Evolutionary conservation across 164 flowering plant species (phyloP).

Genomic region (Houttuynia cordata): DNA sequence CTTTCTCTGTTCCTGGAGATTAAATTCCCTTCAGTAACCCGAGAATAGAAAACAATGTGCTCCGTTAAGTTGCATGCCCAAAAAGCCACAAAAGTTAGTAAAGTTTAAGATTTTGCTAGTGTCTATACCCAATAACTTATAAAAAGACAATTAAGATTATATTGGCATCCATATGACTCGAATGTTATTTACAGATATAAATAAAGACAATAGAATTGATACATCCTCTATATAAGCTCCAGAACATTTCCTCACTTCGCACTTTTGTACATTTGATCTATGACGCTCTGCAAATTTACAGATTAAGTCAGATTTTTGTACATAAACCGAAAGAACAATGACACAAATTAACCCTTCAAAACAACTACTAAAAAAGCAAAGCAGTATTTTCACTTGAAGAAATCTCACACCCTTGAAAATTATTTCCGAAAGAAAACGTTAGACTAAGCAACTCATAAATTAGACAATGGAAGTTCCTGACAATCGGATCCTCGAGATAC

Average conservation of each 20-base stretch:
- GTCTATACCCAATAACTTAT: no score
- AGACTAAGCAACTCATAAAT: not conserved
- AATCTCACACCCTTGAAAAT: not conserved
- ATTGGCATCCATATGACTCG: no score
- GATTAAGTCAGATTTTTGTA: not conserved
- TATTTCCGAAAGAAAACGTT: not conserved
- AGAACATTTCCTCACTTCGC: constrained; percentile 11
- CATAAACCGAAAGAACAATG: not conserved
- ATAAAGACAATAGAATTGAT: no score
- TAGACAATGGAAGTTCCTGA: not conserved
- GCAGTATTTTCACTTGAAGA: not conserved
- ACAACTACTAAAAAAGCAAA: not conserved
- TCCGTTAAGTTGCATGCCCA: no score
- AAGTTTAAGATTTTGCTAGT: no score
- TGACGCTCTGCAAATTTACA: constrained; percentile 32
- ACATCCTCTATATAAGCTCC: not conserved
- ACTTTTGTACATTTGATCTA: constrained; percentile 64
- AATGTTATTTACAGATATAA: no score
- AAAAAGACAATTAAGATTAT: no score
- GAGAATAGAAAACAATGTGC: no score
- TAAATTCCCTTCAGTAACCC: no score
- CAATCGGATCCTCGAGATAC: not conserved
- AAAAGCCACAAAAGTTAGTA: no score
- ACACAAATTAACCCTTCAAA: not conserved
- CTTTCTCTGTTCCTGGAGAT: no score